Evolutionary conservation across 805 yeast species (phyloP).

Genomic region (Kurtzmaniella cleridarum): DNA sequence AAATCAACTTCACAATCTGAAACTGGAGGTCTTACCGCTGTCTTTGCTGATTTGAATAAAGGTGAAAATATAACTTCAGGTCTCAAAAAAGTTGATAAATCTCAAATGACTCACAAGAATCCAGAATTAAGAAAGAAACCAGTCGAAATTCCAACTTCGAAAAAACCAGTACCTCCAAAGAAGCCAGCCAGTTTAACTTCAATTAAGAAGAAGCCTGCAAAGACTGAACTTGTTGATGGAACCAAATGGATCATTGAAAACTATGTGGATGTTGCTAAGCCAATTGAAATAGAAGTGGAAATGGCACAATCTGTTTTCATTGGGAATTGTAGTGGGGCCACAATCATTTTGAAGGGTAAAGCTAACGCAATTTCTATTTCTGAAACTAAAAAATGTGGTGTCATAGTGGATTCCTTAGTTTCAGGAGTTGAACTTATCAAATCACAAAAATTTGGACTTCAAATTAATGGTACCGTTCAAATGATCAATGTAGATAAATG

Average conservation of each 20-base stretch:
- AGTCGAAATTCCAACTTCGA: conserved; percentile 34
- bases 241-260: conserved; percentile 84
- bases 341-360: conserved; percentile 84
- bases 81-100: conserved; percentile 85
- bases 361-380: conserved; percentile 82
- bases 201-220: conserved; percentile 31
- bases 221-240: conserved; percentile 73
- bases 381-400: conserved; percentile 64
- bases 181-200: conserved; percentile 63
- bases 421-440: conserved; percentile 87
- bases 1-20: conserved; percentile 13
- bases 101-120: conserved; percentile 91
- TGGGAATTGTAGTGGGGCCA: conserved; percentile 68
- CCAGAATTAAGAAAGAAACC: conserved; percentile 64
- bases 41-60: conserved; percentile 82
- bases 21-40: conserved; percentile 70
- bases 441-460: conserved; percentile 75
- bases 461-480: conserved; percentile 77
- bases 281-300: conserved; percentile 68
- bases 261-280: conserved; percentile 56
- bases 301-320: conserved; percentile 86
- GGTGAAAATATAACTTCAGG: conserved; percentile 83
- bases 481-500: conserved; percentile 84
- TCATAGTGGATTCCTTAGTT: conserved; percentile 78
- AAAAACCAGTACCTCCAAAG: conserved; percentile 75